Base-by-base conservation (phyloP, 495 filamentous ascomycete species). In the Penicillium goetzii region DNA sequence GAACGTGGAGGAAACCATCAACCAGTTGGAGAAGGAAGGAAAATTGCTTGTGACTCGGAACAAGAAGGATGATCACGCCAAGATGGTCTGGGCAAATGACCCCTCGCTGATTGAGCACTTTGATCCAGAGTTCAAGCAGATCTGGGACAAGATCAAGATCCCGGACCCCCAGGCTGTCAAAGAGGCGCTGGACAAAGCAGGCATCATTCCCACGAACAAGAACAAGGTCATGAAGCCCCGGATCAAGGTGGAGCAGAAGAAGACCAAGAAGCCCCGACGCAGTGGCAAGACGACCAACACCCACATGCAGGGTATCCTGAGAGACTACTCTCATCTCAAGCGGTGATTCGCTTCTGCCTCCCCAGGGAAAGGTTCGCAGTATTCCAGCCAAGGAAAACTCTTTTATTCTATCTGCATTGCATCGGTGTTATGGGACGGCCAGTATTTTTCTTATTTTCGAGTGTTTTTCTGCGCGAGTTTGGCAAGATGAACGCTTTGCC, bases 81-180 rank as follows among this genome's bases (percentile, higher is more conserved):
- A 87, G 68, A 90, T 89, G 81, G 89, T 98, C 32, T 99, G 93
- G 93, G 84, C 87, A 11, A 91, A 99, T 71, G 89, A 95, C 66
- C 85, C 93, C 4, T 87, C 87, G 5, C 81, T 96, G 38, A 84
- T 86, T 58, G 86, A 91, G 72, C 74, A 82, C 38, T 86, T 97
- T 57, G 93, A 97, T 62, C 77, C 86, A 9, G 91, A 97, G 72
- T 97, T 98, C 72, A 83, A 87, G 71, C 72, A 77, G 9, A 88
- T 94, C 69, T 99, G 94, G 93, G 81, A 89, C 52, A 90, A 88
- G 72, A 89, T 90, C 57, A 85, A 87, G 70, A 80, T 98, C 15
- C 95, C 96, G 0, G 81, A 86, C 21, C 71, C 86, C 23, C 91
- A 89, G 57, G 88, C 89, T 33, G 85, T 98, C 62, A 89, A 92